A percentile compares a stretch with the other conserved stretches of the same genome.
Conservation (phyloP, 1,284 basidiomycete species). For the Vanrija pseudolonga region DNA sequence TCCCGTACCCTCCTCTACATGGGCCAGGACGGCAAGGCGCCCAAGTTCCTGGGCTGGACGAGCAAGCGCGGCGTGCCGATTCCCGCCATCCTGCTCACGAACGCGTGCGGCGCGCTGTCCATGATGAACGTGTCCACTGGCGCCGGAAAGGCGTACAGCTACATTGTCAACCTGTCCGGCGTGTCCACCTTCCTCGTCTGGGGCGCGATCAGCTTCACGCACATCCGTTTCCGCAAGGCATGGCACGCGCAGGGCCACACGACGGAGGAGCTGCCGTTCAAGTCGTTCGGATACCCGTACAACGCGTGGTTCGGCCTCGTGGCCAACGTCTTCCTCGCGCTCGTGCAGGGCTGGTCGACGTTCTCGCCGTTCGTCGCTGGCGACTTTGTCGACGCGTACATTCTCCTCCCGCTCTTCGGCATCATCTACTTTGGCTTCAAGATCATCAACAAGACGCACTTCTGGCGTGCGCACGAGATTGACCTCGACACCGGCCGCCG, state of each 20-base stretch:
- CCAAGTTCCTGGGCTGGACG: slow-evolving; percentile 42
- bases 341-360: slow-evolving; percentile 11
- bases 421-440: slow-evolving; percentile 22
- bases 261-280: slow-evolving; percentile 51
- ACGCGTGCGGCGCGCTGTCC: slow-evolving; percentile 44
- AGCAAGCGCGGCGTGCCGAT: slow-evolving; percentile 49
- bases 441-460: slow-evolving; percentile 17
- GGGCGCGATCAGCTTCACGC: slow-evolving; percentile 25
- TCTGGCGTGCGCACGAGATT: slow-evolving; percentile 14
- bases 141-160: slow-evolving; percentile 31
- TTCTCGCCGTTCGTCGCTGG: slow-evolving; percentile 19
- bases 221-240: slow-evolving; percentile 51
- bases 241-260: slow-evolving; percentile 47
- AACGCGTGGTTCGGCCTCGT: slow-evolving; percentile 22
- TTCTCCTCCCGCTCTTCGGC: slow-evolving; percentile 22
- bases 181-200: slow-evolving; percentile 30
- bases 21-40: slow-evolving; percentile 40
- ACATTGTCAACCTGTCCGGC: slow-evolving; percentile 30
- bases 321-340: slow-evolving; percentile 21
- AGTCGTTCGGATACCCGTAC: slow-evolving; percentile 16
- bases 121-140: slow-evolving; percentile 38
- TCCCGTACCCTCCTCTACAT: slow-evolving; percentile 36
- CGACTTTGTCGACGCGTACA: slow-evolving; percentile 23
- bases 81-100: slow-evolving; percentile 39
- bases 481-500: slow-evolving; percentile 18